Evolutionary conservation across 345 rosid species (phyloP).

Genomic region (Boechera stricta): DNA sequence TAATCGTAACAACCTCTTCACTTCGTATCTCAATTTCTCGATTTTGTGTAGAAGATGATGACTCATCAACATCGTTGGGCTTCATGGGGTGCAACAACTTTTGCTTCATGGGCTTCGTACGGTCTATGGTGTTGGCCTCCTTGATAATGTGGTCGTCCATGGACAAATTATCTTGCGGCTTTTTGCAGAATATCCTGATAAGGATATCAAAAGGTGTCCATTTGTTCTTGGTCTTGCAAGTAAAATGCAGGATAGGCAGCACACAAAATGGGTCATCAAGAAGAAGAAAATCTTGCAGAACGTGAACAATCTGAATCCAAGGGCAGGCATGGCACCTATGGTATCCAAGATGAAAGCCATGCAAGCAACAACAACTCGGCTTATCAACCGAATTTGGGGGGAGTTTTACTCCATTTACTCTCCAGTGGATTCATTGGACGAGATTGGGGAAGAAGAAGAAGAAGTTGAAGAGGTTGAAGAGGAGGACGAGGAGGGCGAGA

Average conservation of each 20-base stretch:
- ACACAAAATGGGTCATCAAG: slow-evolving; percentile 74
- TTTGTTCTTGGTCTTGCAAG: slow-evolving; percentile 60
- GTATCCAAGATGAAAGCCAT: slow-evolving; percentile 66
- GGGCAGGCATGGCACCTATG: slow-evolving; percentile 55
- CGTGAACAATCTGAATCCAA: slow-evolving; percentile 65
- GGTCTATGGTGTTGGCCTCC: no score
- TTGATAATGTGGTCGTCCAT: slow-evolving; percentile 56
- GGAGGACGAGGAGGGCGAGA: slow-evolving; percentile 53
- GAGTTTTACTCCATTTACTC: slow-evolving; percentile 67
- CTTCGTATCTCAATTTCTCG: no score
- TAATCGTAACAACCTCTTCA: no score
- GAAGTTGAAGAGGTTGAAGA: slow-evolving; percentile 51
- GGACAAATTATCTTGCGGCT: slow-evolving; percentile 76
- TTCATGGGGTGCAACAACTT: no score
- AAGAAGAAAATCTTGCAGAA: slow-evolving; percentile 58
- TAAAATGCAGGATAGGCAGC: slow-evolving; percentile 77
- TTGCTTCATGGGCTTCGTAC: no score
- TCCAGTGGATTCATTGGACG: slow-evolving; percentile 52
- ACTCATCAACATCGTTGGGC: no score
- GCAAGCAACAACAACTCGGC: slow-evolving; percentile 83
- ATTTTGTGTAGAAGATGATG: no score
- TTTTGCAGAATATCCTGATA: slow-evolving; percentile 67
- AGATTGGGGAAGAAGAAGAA: slow-evolving; percentile 44
- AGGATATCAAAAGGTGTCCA: slow-evolving; percentile 57
- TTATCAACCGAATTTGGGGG: slow-evolving; percentile 86